phyloP scores from a whole-genome alignment of 2,329 filamentous ascomycete genomes.

The Fonsecaea pugnacius region DNA sequence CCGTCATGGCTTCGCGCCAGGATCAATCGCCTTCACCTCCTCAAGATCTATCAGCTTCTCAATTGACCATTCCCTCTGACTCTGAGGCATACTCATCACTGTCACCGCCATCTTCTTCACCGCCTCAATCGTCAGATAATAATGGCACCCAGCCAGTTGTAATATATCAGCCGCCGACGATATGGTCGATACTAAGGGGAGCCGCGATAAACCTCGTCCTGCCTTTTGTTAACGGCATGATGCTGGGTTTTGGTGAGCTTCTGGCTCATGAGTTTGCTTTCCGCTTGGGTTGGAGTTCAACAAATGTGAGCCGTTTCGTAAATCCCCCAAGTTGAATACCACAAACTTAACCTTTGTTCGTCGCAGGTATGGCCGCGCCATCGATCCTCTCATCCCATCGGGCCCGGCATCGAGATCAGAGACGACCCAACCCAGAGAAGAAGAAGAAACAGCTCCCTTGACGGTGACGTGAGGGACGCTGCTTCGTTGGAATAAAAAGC shows the following conservation, averaged over 20 bases:
- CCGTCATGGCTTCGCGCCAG: slow-evolving; percentile 30
- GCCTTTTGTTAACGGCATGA: slow-evolving; percentile 96
- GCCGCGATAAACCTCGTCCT: slow-evolving; percentile 94
- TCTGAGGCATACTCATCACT: slow-evolving; percentile 53
- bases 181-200: slow-evolving; percentile 83
- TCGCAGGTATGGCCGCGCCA: slow-evolving; percentile 35
- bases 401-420: slow-evolving; percentile 80
- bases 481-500: slow-evolving; percentile 67
- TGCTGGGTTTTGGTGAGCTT: slow-evolving; percentile 95
- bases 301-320: slow-evolving; percentile 68
- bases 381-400: slow-evolving; percentile 61
- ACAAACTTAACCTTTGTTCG: slow-evolving; percentile 12
- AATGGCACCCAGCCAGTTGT: slow-evolving; percentile 65
- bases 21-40: slow-evolving; percentile 36
- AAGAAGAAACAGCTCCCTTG: slow-evolving; percentile 54
- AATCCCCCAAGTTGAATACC: not conserved
- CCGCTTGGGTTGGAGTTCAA: slow-evolving; percentile 87
- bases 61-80: slow-evolving; percentile 51
- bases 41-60: slow-evolving; percentile 37
- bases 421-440: slow-evolving; percentile 64
- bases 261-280: slow-evolving; percentile 97
- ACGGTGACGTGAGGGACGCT: slow-evolving; percentile 63
- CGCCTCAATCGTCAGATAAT: slow-evolving; percentile 45
- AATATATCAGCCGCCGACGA: slow-evolving; percentile 84
- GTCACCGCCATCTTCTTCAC: slow-evolving; percentile 43